Evolutionary conservation across 176 grass and related monocot species (phyloP).

Genomic region (Poa annua): DNA sequence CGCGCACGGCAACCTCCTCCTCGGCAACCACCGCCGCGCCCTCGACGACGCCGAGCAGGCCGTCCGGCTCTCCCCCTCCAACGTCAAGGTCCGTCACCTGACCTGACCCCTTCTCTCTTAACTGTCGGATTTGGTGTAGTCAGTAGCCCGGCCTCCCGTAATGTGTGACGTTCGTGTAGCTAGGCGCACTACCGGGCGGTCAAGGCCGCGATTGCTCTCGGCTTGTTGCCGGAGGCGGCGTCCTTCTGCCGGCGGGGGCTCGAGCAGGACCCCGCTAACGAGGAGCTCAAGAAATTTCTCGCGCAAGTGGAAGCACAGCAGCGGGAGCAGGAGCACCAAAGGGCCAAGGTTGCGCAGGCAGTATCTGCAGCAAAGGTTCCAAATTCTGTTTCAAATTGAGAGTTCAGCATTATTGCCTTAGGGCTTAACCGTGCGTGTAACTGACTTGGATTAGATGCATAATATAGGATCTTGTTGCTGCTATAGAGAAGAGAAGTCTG

Average conservation of each 20-base stretch:
- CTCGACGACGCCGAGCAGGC: slow-evolving; percentile 76
- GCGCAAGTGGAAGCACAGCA: slow-evolving; percentile 55
- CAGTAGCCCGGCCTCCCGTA: not conserved
- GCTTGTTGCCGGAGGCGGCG: slow-evolving; percentile 55
- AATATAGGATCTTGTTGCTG: slow-evolving; percentile 60
- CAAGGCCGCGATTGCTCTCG: slow-evolving; percentile 75
- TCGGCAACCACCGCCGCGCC: slow-evolving; percentile 77
- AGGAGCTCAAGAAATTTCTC: slow-evolving; percentile 79
- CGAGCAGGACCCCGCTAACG: slow-evolving; percentile 63
- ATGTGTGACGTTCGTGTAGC: slow-evolving; percentile 49
- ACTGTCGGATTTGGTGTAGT: not conserved
- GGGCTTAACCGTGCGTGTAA: slow-evolving; percentile 5
- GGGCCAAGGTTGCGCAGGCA: slow-evolving; percentile 59
- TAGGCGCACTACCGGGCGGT: slow-evolving; percentile 88
- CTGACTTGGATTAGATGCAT: slow-evolving; percentile 15
- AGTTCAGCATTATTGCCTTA: not conserved
- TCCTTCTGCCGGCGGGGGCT: slow-evolving; percentile 75
- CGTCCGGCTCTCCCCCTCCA: slow-evolving; percentile 59
- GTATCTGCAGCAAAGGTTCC: slow-evolving; percentile 65
- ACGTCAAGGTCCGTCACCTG: slow-evolving; percentile 65
- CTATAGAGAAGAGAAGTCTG: slow-evolving; percentile 74
- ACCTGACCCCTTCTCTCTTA: not conserved
- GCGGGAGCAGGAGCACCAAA: slow-evolving; percentile 57
- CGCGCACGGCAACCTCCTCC: slow-evolving; percentile 82
- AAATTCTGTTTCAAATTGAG: slow-evolving; percentile 14